Percentiles rank a stretch among this genome's conserved stretches.
Conservation (phyloP, 2,329 filamentous ascomycete species). For the Aspergillus glaucus region DNA sequence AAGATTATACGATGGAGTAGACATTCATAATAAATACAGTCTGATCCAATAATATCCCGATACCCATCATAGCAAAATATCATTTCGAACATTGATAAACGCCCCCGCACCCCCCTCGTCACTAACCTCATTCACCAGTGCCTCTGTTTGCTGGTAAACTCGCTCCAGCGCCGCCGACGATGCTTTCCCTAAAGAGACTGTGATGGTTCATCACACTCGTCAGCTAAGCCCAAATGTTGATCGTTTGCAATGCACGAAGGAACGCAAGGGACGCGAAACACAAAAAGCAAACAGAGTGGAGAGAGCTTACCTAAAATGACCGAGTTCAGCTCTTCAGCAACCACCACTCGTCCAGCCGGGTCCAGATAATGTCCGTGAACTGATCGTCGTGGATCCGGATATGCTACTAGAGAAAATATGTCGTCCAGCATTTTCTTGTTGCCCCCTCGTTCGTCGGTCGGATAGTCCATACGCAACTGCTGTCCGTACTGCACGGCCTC, state of each 20-base stretch:
- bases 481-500: slow-evolving; percentile 75
- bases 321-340: slow-evolving; percentile 90
- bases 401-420: slow-evolving; percentile 83
- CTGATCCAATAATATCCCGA: neutral
- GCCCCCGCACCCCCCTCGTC: slow-evolving; percentile 74
- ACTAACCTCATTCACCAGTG: slow-evolving; percentile 74
- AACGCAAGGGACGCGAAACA: neutral
- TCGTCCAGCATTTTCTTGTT: slow-evolving; percentile 69
- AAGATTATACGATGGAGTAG: too few species aligned
- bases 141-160: slow-evolving; percentile 77
- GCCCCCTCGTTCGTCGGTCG: slow-evolving; percentile 61
- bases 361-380: slow-evolving; percentile 74
- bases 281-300: neutral
- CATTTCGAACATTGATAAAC: slow-evolving; percentile 65
- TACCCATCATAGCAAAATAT: slow-evolving; percentile 33
- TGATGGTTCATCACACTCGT: neutral
- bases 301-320: slow-evolving; percentile 70
- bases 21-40: too few species aligned
- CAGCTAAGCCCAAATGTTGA: too few species aligned
- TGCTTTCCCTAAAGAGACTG: slow-evolving; percentile 85
- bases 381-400: slow-evolving; percentile 71
- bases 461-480: slow-evolving; percentile 70
- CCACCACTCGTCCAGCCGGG: slow-evolving; percentile 62
- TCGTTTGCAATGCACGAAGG: neutral
- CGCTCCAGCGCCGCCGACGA: slow-evolving; percentile 79